These are phyloP conservation scores for Rhizopogon rudus DNA, from an alignment of 768 basidiomycete species.

Conservation along the genomic window DNA sequence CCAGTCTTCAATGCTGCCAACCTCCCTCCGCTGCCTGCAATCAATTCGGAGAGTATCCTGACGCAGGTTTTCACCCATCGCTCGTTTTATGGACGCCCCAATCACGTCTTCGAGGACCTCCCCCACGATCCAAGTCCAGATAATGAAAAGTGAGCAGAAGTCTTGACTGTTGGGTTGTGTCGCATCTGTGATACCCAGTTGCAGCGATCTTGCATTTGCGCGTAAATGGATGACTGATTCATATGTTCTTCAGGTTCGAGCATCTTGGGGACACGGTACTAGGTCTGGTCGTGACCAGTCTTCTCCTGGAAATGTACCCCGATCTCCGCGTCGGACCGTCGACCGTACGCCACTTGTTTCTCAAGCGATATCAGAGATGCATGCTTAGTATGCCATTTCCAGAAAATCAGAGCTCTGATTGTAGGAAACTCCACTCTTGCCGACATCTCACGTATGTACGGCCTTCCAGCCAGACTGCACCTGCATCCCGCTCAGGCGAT, in stretches of 20 bases:
- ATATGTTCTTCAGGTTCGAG: conserved; percentile 46
- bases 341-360: conserved; percentile 42
- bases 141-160: conserved; percentile 62
- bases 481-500: conserved; percentile 72
- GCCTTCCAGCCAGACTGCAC: conserved; percentile 53
- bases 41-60: conserved; percentile 40
- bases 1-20: conserved; percentile 27
- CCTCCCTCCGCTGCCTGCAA: conserved; percentile 56
- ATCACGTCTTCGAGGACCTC: conserved; percentile 72
- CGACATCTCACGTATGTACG: conserved; percentile 62
- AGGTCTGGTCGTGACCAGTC: conserved; percentile 57
- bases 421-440: conserved; percentile 75
- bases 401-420: conserved; percentile 78
- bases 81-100: conserved; percentile 62
- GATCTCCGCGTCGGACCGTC: conserved; percentile 72
- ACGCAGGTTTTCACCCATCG: conserved; percentile 73
- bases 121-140: conserved; percentile 72
- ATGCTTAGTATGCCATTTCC: background rate
- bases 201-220: background rate
- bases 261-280: conserved; percentile 76
- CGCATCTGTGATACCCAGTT: background rate
- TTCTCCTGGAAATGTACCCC: conserved; percentile 62
- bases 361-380: background rate
- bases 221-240: background rate
- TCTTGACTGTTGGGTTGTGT: background rate